Evolutionary conservation across 2,329 filamentous ascomycete genomes (phyloP), one percentile per base, ranked within the genome.

Genomic region (Xylariaceae sp.): DNA sequence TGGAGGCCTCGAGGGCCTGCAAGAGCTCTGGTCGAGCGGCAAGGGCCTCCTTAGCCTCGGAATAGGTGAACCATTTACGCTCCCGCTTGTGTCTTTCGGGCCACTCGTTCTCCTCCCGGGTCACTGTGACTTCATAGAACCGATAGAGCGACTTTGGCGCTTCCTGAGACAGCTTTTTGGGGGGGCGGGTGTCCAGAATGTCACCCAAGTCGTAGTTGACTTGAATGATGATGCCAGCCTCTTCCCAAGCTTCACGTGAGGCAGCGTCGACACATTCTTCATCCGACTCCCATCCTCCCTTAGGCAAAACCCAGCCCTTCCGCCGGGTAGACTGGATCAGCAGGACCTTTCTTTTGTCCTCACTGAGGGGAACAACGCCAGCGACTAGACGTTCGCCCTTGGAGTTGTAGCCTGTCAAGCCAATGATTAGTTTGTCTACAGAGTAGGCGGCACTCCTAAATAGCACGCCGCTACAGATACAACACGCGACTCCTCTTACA

Each of bases 251-350:
- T 76, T 99, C 94, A 67, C 94, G 80, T 80, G 88, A 76, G 58
- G 94, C 94, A 59, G 94, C 90, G 73, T 93, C 84, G 63, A 88
- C 85, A 64, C 90, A 94, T 63, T 87, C 84, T 77, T 99, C 94
- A 75, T 99, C 94, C 39, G 86, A 88, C 75, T 99, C 94, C 92
- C 94, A 99, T 61, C 94, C 94, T 72, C 94, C 94, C 75, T 99
- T 99, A 61, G 94, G 94, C 60, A 99, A 82, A 49, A 99, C 94
- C 94, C 94, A 99, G 69, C 90, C 90, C 74, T 90, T 90, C 69
- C 92, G 88, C 65, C 90, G 85, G 55, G 90, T 93, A 57, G 92
- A 96, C 78, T 97, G 92, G 69, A 97, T 96, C 67, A 99, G 82
- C 67, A 99, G 82, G 62, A 99, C 93, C 74, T 89, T 88, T 69